These are phyloP conservation scores for Tinospora cordifolia DNA, from an alignment of 164 flowering plant species.

Conservation along the genomic window DNA sequence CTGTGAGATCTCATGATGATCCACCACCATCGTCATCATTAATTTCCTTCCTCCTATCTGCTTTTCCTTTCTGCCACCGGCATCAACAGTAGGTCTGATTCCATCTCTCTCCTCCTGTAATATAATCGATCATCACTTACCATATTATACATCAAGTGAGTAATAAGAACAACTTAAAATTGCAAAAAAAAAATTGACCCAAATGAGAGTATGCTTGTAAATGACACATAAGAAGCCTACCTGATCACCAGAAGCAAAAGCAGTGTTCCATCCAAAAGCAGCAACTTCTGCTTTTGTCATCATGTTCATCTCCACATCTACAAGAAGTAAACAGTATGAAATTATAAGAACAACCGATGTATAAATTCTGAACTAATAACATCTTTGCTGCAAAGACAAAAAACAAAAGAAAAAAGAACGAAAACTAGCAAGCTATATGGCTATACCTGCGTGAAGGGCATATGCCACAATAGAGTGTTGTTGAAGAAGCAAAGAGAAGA, in stretches of 20 bases:
- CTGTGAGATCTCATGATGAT: constrained; percentile 9
- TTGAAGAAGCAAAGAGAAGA: constrained; percentile 26
- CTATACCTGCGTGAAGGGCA: constrained; percentile 12
- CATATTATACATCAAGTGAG: not conserved
- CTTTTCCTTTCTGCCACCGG: constrained; percentile 8
- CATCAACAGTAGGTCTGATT: not conserved
- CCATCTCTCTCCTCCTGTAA: not conserved
- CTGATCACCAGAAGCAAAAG: constrained; percentile 15
- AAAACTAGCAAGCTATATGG: constrained; percentile 18
- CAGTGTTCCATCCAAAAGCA: constrained; percentile 1
- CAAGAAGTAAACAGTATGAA: not conserved
- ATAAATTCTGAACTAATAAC: not conserved
- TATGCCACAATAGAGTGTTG: constrained; percentile 20
- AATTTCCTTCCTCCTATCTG: constrained; percentile 34
- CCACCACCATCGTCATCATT: constrained; percentile 12
- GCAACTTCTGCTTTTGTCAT: constrained; percentile 5
- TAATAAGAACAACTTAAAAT: too few species aligned
- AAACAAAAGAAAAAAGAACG: constrained; percentile 1
- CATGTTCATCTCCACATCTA: constrained; percentile 2
- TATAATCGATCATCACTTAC: not conserved
- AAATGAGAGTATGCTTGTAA: too few species aligned
- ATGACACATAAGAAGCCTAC: constrained; percentile 9
- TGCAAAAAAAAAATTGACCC: too few species aligned
- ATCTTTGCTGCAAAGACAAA: not conserved
- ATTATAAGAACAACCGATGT: not conserved